Base-by-base conservation (phyloP, 345 rosid genomes). In the Mangifera indica region DNA sequence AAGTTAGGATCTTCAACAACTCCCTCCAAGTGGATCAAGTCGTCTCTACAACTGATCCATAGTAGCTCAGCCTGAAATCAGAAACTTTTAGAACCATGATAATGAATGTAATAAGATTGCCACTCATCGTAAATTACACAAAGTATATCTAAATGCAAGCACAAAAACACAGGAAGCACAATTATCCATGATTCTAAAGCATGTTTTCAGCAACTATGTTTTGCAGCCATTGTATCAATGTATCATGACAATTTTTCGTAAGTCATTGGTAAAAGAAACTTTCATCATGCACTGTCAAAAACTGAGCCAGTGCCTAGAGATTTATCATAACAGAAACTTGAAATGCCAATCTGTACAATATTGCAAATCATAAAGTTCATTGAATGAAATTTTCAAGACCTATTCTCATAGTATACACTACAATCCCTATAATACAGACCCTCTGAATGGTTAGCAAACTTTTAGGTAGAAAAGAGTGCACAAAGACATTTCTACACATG, bases 31-130 rank as follows among this genome's bases (percentile, higher is more conserved):
- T 69, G 75, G 60, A 74, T 75, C 75, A 89, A 77, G 71, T 89
- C 91, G 56, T 81, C 74, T 86, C 84, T 74, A 79, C 98, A 91
- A 70, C 75, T 78, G 72, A 66, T 75, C 91, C 86, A 86, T 68
- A 88, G 72, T 69, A 84, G 72, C 72, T 86, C 89, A 72, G 66
- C 87, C 98, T 91, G 92, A 76, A 73, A 79, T 61, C 65, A 65
- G 61, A 83, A n/a, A 70, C 71, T 58, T 71, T 46, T 11, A 61
- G 65, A 20, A 10, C 4, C 14, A 20, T 21, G 25, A 25, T 37
- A n/a, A 37, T 26, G 18, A 37, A 37, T 3, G 25, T 22, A 17
- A 10, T n/a, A 44, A 37, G 32, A 29, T 64, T 64, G 49, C 13
- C 54, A 2, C 11, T 45, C 55, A 8, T 46, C 12, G 24, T 22